Evolutionary conservation across 2,329 filamentous ascomycete species (phyloP).

Genomic region (Biscogniauxia marginata): DNA sequence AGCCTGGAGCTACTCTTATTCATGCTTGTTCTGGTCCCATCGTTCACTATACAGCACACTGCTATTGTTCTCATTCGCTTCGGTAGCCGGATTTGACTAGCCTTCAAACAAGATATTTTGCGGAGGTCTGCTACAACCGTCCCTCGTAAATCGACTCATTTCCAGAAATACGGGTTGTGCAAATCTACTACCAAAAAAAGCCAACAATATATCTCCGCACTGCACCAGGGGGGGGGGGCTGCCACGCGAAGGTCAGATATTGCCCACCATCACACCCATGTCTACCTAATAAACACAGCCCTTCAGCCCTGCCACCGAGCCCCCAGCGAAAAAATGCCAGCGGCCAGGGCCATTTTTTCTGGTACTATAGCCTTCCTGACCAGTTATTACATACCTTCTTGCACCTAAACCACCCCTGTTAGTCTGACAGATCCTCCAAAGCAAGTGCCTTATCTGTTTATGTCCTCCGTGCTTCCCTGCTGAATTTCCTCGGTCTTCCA

Average conservation of each 20-base stretch:
- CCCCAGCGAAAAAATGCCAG: slow-evolving; percentile 10
- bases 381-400: neutral
- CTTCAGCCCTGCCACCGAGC: slow-evolving; percentile 25
- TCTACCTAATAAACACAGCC: slow-evolving; percentile 9
- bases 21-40: neutral
- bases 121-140: neutral
- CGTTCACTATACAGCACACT: neutral
- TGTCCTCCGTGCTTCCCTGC: slow-evolving; percentile 2
- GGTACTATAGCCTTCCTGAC: slow-evolving; percentile 3
- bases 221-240: slow-evolving; percentile 8
- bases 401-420: slow-evolving; percentile 2
- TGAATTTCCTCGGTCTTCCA: slow-evolving; percentile 1
- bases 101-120: neutral
- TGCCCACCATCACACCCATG: slow-evolving; percentile 18
- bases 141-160: slow-evolving; percentile 16
- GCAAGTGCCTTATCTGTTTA: slow-evolving; percentile 11
- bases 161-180: slow-evolving; percentile 15
- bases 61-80: neutral
- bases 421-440: slow-evolving; percentile 12
- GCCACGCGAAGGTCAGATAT: slow-evolving; percentile 31
- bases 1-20: slow-evolving; percentile 3
- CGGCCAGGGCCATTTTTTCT: slow-evolving; percentile 12
- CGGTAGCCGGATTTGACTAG: neutral
- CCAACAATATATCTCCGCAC: slow-evolving; percentile 16
- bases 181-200: slow-evolving; percentile 14